These are phyloP conservation scores for Ephemerocybe angulata DNA, from an alignment of 768 basidiomycete species.

Conservation along the genomic window DNA sequence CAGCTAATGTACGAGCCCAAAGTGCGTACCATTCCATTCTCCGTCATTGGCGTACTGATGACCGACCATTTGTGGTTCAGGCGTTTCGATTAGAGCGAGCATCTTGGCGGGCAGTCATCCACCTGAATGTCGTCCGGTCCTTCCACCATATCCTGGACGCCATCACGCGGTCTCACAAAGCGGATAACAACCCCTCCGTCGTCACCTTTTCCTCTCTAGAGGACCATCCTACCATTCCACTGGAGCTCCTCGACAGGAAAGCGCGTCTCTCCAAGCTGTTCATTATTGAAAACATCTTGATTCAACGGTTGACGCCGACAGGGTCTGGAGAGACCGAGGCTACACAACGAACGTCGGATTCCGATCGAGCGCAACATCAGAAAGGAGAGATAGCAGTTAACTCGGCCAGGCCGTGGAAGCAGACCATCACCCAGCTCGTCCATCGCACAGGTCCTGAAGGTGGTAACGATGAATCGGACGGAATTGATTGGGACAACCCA, in stretches of 20 bases:
- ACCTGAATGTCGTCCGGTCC: conserved; percentile 68
- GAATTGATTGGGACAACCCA: conserved; percentile 43
- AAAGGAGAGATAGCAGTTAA: conserved; percentile 53
- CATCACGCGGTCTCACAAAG: conserved; percentile 34
- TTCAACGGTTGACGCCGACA: conserved; percentile 51
- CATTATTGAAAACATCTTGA: conserved; percentile 58
- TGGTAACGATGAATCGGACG: conserved; percentile 28
- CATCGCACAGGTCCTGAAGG: conserved; percentile 19
- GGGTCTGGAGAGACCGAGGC: conserved; percentile 33
- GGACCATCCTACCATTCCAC: conserved; percentile 34
- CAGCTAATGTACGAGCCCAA: conserved; percentile 63
- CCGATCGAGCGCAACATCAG: too few species aligned
- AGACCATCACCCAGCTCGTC: conserved; percentile 36
- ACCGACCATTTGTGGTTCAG: conserved; percentile 21
- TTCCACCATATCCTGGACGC: conserved; percentile 60
- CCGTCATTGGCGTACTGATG: neutral
- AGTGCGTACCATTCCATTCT: conserved; percentile 25
- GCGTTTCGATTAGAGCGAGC: conserved; percentile 57
- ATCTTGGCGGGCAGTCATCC: conserved; percentile 66
- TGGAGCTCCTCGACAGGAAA: conserved; percentile 51
- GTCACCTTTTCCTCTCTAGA: conserved; percentile 13
- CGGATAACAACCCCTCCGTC: conserved; percentile 14
- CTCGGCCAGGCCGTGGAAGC: conserved; percentile 50
- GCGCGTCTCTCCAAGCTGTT: conserved; percentile 58
- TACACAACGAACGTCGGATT: conserved; percentile 8